Evolutionary conservation across 441 rosid genomes (phyloP).

Genomic region (Bruguiera hainesii): DNA sequence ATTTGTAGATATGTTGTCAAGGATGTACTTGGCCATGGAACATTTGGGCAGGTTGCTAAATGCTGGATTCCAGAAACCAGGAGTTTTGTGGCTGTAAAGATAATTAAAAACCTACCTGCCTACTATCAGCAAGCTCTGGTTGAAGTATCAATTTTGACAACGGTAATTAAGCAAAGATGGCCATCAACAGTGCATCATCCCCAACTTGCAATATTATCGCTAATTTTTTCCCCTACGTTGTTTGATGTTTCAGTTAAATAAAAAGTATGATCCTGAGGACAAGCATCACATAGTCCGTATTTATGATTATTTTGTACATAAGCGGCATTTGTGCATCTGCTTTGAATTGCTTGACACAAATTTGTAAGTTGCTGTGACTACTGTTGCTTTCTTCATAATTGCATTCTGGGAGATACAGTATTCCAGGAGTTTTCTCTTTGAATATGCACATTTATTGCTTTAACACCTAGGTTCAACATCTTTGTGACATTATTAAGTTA

Average conservation of each 20-base stretch:
- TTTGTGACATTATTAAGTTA: constrained; percentile 20
- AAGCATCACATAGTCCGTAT: constrained; percentile 99
- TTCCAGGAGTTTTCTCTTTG: too few species aligned
- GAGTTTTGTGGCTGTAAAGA: constrained; percentile 88
- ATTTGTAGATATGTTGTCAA: constrained; percentile 85
- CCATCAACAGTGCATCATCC: constrained; percentile 17
- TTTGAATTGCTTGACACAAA: constrained; percentile 96
- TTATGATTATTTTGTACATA: constrained; percentile 85
- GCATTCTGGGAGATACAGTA: not conserved
- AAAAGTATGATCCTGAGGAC: constrained; percentile 97
- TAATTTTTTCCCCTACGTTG: constrained; percentile 23
- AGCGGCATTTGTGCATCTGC: constrained; percentile 91
- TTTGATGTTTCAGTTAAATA: constrained; percentile 67
- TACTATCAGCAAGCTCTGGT: constrained; percentile 97
- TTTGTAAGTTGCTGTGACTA: constrained; percentile 60
- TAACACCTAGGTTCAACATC: not conserved
- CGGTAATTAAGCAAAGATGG: constrained; percentile 36
- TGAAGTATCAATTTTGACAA: constrained; percentile 96
- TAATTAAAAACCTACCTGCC: constrained; percentile 96
- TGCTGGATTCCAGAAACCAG: constrained; percentile 83
- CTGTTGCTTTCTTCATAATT: constrained; percentile 1
- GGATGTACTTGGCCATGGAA: constrained; percentile 99
- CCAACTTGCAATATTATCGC: constrained; percentile 13
- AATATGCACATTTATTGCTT: too few species aligned
- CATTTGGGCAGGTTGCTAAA: constrained; percentile 99